Evolutionary conservation across 2,329 filamentous ascomycete genomes (phyloP).

Genomic region (Curvularia eragrostidis): DNA sequence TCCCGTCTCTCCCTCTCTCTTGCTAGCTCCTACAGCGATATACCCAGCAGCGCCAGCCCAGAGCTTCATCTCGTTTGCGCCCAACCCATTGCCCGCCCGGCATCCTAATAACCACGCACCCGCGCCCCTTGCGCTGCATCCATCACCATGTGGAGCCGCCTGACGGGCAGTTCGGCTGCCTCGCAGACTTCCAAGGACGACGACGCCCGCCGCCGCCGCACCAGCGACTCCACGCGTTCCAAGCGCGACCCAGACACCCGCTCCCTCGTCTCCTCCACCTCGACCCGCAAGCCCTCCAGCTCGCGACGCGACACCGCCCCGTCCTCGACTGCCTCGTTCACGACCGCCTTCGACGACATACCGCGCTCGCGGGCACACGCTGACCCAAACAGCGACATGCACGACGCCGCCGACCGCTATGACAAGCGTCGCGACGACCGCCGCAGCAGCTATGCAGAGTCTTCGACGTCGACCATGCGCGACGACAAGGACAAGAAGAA

Average conservation of each 20-base stretch:
- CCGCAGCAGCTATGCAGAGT: slow-evolving; percentile 40
- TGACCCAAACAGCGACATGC: slow-evolving; percentile 40
- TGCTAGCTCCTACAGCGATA: slow-evolving; percentile 31
- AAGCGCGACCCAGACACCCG: slow-evolving; percentile 44
- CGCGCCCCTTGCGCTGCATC: slow-evolving; percentile 15
- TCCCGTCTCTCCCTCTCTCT: slow-evolving; percentile 18
- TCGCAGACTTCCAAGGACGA: slow-evolving; percentile 37
- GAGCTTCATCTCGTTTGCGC: slow-evolving; percentile 27
- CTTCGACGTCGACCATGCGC: slow-evolving; percentile 36
- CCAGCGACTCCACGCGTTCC: slow-evolving; percentile 37
- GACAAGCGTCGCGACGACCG: slow-evolving; percentile 38
- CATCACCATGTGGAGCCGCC: slow-evolving; percentile 48
- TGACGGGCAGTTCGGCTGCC: slow-evolving; percentile 45
- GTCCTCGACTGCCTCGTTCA: slow-evolving; percentile 49
- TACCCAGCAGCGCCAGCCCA: slow-evolving; percentile 32
- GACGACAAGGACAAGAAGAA: slow-evolving; percentile 41
- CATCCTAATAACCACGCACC: slow-evolving; percentile 27
- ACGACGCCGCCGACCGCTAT: slow-evolving; percentile 38
- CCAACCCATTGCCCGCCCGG: slow-evolving; percentile 23
- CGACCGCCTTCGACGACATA: slow-evolving; percentile 48
- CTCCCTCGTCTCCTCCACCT: slow-evolving; percentile 47
- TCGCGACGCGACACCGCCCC: slow-evolving; percentile 40
- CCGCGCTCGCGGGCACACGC: slow-evolving; percentile 26
- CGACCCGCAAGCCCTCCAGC: slow-evolving; percentile 41
- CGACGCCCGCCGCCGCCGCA: slow-evolving; percentile 33